phyloP scores from a whole-genome alignment of 2,329 filamentous ascomycete genomes.

The Sporothrix globosa region DNA sequence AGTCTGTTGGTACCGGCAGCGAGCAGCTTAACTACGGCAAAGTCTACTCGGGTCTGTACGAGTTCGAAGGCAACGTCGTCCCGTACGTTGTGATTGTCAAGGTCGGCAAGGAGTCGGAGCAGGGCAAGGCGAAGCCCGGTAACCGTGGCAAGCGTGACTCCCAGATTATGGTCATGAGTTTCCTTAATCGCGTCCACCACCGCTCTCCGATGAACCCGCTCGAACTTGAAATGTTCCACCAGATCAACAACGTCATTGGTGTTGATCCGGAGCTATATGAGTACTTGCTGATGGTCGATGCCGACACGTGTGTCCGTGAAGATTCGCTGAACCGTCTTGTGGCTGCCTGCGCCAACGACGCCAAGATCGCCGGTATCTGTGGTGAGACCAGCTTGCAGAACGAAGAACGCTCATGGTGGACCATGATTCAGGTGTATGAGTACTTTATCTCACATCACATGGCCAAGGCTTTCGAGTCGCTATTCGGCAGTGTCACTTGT shows the following conservation, averaged over 20 bases:
- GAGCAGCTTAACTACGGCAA: slow-evolving; percentile 98
- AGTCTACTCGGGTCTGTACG: slow-evolving; percentile 96
- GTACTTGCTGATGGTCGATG: slow-evolving; percentile 96
- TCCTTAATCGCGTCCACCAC: slow-evolving; percentile 97
- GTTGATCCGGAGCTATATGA: slow-evolving; percentile 97
- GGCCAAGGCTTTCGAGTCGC: slow-evolving; percentile 93
- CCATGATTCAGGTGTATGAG: slow-evolving; percentile 99
- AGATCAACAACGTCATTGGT: slow-evolving; percentile 98
- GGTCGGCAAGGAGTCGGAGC: slow-evolving; percentile 95
- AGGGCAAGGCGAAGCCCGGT: slow-evolving; percentile 85
- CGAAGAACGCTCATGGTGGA: slow-evolving; percentile 95
- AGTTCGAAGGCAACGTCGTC: slow-evolving; percentile 96
- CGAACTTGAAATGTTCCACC: slow-evolving; percentile 97
- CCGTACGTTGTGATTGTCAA: slow-evolving; percentile 96
- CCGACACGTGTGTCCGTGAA: slow-evolving; percentile 90
- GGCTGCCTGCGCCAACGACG: slow-evolving; percentile 87
- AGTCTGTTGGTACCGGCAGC: slow-evolving; percentile 83
- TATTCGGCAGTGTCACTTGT: slow-evolving; percentile 98
- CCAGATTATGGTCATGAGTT: slow-evolving; percentile 93
- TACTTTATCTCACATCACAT: slow-evolving; percentile 99
- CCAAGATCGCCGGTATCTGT: slow-evolving; percentile 96
- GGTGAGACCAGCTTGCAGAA: slow-evolving; percentile 96
- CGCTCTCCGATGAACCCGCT: slow-evolving; percentile 92
- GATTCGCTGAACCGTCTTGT: slow-evolving; percentile 92
- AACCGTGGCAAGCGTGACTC: slow-evolving; percentile 99